phyloP scores from a whole-genome alignment of 331 rosid species.

The Rhamnella rubrinervis region DNA sequence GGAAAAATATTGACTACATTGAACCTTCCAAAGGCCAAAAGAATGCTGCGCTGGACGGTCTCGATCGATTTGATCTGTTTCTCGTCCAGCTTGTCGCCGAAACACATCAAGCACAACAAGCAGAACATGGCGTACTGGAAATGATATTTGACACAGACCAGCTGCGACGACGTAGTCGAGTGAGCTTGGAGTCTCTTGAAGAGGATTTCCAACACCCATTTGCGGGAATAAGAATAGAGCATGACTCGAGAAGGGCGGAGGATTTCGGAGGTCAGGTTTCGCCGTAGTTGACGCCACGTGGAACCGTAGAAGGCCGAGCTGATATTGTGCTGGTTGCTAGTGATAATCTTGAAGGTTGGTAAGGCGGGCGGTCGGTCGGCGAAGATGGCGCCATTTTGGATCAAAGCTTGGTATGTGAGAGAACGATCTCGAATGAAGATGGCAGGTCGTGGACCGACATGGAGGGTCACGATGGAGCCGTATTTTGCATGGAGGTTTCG shows the following conservation, averaged over 20 bases:
- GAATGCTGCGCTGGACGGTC: conserved; percentile 30
- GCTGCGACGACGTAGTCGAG: background rate
- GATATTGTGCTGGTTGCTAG: conserved; percentile 46
- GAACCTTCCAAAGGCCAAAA: conserved; percentile 30
- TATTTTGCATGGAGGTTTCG: conserved; percentile 32
- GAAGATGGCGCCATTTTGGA: conserved; percentile 53
- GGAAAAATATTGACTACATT: conserved; percentile 50
- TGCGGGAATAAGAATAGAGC: conserved; percentile 45
- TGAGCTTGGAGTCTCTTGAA: conserved; percentile 25
- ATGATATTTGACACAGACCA: conserved; percentile 31
- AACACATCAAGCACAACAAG: conserved; percentile 62
- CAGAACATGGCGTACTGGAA: conserved; percentile 54
- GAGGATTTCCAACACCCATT: conserved; percentile 45
- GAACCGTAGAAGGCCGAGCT: conserved; percentile 55
- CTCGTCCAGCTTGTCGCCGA: conserved; percentile 58
- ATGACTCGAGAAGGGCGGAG: conserved; percentile 52
- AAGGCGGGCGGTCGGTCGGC: conserved; percentile 55
- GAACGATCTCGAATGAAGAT: conserved; percentile 46
- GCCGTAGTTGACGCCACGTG: conserved; percentile 63
- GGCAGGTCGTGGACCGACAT: conserved; percentile 30
- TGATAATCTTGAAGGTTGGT: conserved; percentile 28
- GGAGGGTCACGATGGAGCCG: conserved; percentile 64
- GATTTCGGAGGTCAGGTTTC: conserved; percentile 58
- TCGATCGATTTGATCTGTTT: conserved; percentile 42
- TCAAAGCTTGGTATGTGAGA: conserved; percentile 60